Evolutionary conservation across 352 stramenopile species (phyloP).

Genomic region (Phytophthora boehmeriae): DNA sequence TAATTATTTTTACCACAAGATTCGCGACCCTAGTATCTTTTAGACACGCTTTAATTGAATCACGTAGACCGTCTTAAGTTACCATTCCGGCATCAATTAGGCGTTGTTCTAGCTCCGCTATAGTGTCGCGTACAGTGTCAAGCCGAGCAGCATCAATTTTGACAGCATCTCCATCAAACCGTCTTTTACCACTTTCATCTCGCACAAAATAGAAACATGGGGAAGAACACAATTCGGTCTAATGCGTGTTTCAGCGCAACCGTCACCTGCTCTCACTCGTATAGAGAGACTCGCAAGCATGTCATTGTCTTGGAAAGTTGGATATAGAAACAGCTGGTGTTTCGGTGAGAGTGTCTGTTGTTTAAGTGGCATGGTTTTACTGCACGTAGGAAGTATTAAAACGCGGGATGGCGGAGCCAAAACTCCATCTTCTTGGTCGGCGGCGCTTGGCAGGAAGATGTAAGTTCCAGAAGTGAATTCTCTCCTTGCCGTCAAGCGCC

Average conservation of each 20-base stretch:
- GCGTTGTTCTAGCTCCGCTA: slow-evolving; percentile 7
- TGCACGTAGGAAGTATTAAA: no score
- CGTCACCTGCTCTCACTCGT: slow-evolving; percentile 1
- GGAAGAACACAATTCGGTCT: slow-evolving; percentile 4
- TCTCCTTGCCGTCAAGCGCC: no score
- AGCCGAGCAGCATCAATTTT: neutral
- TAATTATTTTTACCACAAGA: slow-evolving; percentile 8
- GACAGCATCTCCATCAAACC: neutral
- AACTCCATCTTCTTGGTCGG: no score
- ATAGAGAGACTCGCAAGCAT: neutral
- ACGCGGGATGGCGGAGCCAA: no score
- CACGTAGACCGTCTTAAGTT: slow-evolving; percentile 7
- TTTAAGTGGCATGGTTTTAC: no score
- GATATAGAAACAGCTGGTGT: neutral
- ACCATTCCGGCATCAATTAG: slow-evolving; percentile 14
- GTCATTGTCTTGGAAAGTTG: neutral
- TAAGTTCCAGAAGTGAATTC: no score
- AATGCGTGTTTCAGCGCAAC: neutral
- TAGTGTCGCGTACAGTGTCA: slow-evolving; percentile 6
- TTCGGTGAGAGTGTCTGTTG: slow-evolving; percentile 2
- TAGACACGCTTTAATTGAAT: neutral
- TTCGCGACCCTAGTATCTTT: neutral
- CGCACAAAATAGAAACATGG: slow-evolving; percentile 12
- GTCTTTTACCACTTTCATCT: slow-evolving; percentile 12
- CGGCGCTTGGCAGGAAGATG: no score